These are phyloP conservation scores for Jimgerdemannia lactiflua DNA, from an alignment of 192 early-diverging fungal species.

Conservation along the genomic window DNA sequence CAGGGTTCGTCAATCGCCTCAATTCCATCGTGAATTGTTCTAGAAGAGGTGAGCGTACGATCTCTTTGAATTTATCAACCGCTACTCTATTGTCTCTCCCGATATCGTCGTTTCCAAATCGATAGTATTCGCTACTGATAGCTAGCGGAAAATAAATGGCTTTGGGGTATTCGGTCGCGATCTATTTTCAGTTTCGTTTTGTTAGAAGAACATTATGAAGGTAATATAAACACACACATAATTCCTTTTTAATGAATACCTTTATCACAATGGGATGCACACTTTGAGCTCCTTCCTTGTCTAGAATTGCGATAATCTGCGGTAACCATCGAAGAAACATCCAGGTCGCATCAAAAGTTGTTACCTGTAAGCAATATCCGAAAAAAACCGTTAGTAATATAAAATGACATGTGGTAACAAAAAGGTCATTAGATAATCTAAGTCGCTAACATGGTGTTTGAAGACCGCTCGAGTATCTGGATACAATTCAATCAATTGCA, in stretches of 20 bases:
- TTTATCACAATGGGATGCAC: not conserved
- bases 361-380: slow-evolving; percentile 18
- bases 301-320: slow-evolving; percentile 69
- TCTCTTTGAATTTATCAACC: slow-evolving; percentile 31
- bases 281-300: slow-evolving; percentile 31
- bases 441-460: slow-evolving; percentile 21
- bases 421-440: not conserved
- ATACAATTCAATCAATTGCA: slow-evolving; percentile 63
- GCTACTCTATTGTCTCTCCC: slow-evolving; percentile 28
- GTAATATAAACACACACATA: too few relatives aligned
- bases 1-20: slow-evolving; percentile 61
- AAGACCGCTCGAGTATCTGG: slow-evolving; percentile 28
- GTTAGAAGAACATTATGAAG: too few relatives aligned
- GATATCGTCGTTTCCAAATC: slow-evolving; percentile 32
- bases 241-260: not conserved
- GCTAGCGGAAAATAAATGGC: slow-evolving; percentile 67
- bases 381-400: not conserved
- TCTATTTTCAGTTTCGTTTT: slow-evolving; percentile 20
- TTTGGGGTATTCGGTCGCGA: slow-evolving; percentile 60
- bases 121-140: slow-evolving; percentile 70
- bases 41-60: slow-evolving; percentile 41
- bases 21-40: slow-evolving; percentile 64
- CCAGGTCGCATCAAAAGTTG: slow-evolving; percentile 49
- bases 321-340: slow-evolving; percentile 74
- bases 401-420: too few relatives aligned